Evolutionary conservation across 345 rosid genomes (phyloP).

Genomic region (Heritiera littoralis): DNA sequence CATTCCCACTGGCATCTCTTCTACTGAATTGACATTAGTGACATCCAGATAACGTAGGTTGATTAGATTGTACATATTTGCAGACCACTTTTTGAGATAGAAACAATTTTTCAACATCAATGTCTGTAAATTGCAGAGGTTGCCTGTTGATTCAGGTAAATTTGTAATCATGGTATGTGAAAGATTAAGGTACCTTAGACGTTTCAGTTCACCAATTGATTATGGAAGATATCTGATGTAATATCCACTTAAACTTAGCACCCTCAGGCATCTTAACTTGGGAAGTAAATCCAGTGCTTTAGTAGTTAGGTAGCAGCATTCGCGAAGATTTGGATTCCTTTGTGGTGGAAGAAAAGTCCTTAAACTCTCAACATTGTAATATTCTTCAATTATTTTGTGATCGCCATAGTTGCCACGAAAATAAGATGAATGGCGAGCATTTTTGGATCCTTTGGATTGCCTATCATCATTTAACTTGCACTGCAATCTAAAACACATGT

Average conservation of each 20-base stretch:
- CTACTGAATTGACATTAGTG: background rate
- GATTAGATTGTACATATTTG: background rate
- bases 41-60: background rate
- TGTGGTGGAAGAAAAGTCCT: background rate
- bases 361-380: background rate
- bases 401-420: background rate
- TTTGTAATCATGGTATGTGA: background rate
- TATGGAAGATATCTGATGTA: background rate
- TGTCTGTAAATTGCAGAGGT: background rate
- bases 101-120: background rate
- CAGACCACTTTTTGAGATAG: background rate
- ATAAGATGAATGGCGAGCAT: background rate
- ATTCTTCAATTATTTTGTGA: background rate
- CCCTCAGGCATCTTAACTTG: slow-evolving; percentile 3
- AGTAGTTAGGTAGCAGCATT: background rate
- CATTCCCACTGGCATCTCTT: background rate
- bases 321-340: background rate
- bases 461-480: background rate
- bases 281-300: slow-evolving; percentile 2
- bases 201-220: background rate
- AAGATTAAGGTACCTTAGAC: background rate
- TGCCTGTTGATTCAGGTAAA: background rate
- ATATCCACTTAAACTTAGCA: background rate
- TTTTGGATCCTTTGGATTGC: background rate
- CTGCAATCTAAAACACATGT: background rate